Conservation (phyloP, 768 basidiomycete genomes). For the Rhizopogon vinicolor region DNA sequence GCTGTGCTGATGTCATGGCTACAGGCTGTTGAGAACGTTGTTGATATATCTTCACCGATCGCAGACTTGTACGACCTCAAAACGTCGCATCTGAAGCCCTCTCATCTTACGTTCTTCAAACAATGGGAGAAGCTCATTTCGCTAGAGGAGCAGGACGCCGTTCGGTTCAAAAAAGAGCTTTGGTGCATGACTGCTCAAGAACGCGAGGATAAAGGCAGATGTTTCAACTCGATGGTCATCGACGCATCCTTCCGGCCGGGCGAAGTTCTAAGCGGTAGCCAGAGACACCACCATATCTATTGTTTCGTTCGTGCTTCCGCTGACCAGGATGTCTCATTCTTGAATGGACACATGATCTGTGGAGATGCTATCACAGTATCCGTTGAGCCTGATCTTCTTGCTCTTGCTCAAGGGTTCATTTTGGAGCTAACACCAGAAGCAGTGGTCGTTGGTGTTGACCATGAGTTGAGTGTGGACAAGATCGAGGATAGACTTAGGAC, state of each 20-base stretch:
- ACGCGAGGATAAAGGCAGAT: conserved; percentile 78
- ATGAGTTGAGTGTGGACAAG: conserved; percentile 51
- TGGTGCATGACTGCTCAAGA: conserved; percentile 88
- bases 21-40: conserved; percentile 67
- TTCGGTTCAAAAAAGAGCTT: conserved; percentile 83
- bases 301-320: conserved; percentile 47
- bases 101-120: conserved; percentile 76
- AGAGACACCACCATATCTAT: conserved; percentile 79
- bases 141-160: conserved; percentile 81
- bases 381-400: conserved; percentile 81
- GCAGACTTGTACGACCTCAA: conserved; percentile 69
- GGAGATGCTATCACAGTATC: conserved; percentile 88
- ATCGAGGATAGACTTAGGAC: conserved; percentile 38
- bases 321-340: conserved; percentile 33
- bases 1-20: neutral
- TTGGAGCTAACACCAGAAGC: conserved; percentile 58
- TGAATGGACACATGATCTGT: conserved; percentile 72
- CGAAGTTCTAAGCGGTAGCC: conserved; percentile 30
- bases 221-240: conserved; percentile 78
- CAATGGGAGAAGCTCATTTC: conserved; percentile 87
- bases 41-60: conserved; percentile 49
- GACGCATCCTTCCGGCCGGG: conserved; percentile 36
- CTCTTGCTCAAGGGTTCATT: conserved; percentile 81
- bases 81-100: conserved; percentile 70
- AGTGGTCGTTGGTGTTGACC: conserved; percentile 81